A percentile compares a stretch with the other conserved stretches of the same genome.
Evolutionary conservation across 2,329 filamentous ascomycete species (phyloP).

Genomic region (Simplicillium sp.): DNA sequence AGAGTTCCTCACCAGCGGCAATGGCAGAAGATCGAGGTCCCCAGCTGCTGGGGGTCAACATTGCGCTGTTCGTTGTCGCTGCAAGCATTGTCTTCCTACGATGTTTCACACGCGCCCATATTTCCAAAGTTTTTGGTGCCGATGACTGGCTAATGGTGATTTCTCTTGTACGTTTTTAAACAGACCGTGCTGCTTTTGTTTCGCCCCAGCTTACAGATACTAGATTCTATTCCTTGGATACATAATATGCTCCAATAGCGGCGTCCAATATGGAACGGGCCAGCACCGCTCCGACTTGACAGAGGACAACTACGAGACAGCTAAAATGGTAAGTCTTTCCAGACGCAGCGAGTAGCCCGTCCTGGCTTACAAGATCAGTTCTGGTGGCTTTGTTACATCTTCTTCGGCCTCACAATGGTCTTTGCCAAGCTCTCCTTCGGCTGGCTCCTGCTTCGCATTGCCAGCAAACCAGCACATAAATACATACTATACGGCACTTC

Average conservation of each 20-base stretch:
- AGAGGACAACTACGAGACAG: constrained; percentile 11
- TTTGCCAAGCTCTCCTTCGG: constrained; percentile 15
- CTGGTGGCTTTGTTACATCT: constrained; percentile 15
- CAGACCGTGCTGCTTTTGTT: not conserved
- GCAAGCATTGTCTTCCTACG: constrained; percentile 17
- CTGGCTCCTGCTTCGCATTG: constrained; percentile 16
- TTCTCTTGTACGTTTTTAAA: constrained; percentile 14
- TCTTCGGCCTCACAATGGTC: constrained; percentile 14
- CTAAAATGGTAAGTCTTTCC: constrained; percentile 19
- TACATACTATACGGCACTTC: constrained; percentile 19
- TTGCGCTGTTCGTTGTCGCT: constrained; percentile 15
- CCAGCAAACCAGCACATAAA: constrained; percentile 8
- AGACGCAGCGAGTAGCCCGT: not conserved
- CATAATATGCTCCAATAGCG: constrained; percentile 16
- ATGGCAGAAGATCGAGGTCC: constrained; percentile 17
- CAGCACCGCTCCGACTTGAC: constrained; percentile 19
- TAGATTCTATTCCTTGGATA: constrained; percentile 17
- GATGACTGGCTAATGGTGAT: constrained; percentile 27
- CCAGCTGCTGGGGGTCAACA: constrained; percentile 20
- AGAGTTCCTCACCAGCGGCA: not conserved
- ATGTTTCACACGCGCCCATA: constrained; percentile 19
- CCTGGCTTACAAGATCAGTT: constrained; percentile 5
- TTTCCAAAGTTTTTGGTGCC: constrained; percentile 22
- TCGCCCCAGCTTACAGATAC: not conserved
- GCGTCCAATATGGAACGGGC: constrained; percentile 24